phyloP scores from a whole-genome alignment of 352 stramenopile genomes.

The Phytopythium sindhum region DNA sequence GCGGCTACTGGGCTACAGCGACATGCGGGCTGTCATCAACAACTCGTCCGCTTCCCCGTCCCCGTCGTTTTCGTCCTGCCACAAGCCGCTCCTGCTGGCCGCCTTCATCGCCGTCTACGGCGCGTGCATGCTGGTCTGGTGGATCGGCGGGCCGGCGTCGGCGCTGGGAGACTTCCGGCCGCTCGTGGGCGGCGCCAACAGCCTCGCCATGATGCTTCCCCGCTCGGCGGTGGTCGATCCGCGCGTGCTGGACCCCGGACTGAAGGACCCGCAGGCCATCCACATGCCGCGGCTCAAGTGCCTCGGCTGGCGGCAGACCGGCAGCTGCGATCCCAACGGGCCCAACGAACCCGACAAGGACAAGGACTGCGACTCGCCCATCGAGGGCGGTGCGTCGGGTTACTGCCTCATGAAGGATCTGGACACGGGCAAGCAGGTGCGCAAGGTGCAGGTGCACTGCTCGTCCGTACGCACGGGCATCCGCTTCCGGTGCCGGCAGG shows the following conservation, averaged over 20 bases:
- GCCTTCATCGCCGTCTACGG: background rate
- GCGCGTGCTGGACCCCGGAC: conserved; percentile 1
- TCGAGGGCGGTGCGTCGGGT: conserved; percentile 32
- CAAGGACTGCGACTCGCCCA: conserved; percentile 20
- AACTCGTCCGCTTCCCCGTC: background rate
- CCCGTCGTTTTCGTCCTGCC: background rate
- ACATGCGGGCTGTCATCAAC: background rate
- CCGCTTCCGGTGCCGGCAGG: conserved; percentile 36
- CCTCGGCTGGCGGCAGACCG: conserved; percentile 22
- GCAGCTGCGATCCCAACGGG: conserved; percentile 20
- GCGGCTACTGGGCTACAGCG: background rate
- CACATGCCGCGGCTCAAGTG: conserved; percentile 24
- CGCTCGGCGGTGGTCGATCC: background rate
- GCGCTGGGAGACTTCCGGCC: background rate
- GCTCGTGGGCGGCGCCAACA: background rate
- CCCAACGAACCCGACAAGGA: conserved; percentile 15
- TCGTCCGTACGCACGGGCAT: conserved; percentile 23
- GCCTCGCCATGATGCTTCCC: background rate
- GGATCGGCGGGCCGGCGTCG: background rate
- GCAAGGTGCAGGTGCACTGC: conserved; percentile 36
- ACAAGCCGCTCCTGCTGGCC: conserved; percentile 2
- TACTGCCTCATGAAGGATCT: conserved; percentile 49
- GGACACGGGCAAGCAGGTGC: conserved; percentile 27
- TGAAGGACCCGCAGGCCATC: conserved; percentile 15
- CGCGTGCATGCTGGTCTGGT: background rate